Base-by-base conservation (phyloP, 306 rosid species). In the Boehmeria nivea region DNA sequence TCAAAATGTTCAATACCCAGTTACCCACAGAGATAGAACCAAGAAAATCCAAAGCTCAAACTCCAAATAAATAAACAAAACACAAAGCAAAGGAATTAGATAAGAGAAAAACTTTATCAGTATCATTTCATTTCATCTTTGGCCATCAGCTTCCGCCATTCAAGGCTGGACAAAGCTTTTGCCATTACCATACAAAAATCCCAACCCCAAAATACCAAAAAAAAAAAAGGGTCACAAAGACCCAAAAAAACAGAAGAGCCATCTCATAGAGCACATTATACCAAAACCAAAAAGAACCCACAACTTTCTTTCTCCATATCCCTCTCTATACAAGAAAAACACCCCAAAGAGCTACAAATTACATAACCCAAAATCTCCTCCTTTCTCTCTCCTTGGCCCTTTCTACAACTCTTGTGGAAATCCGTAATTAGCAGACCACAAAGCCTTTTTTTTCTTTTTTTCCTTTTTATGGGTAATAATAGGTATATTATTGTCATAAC, bases 181-280 rank as follows among this genome's bases (percentile, higher is more conserved):
- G 12, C 24, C n/a, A n/a, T 37, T 56, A 36, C 61, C 18, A 39
- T 38, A 23, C 11, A 57, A 43, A 26, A 40, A 40, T 40, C n/a
- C 12, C 45, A 40, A 31, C 5, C 6, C 26, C 11, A 14, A 12
- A 8, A 58, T 23, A 42, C 19, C 14, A 46, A 22, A 22, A 63
- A 20, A 23, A 26, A 33, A 48, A 1, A 28, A 25, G 22, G 4
- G 34, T 27, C 25, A 45, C 51, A 4, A 25, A 25, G 6, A 20
- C 20, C 34, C 51, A 20, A 13, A 33, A 27, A 42, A 20, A 13
- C 26, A 27, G 66, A 59, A 52, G 67, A 73, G 86, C 61, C 79
- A 70, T 65, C 74, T 54, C 70, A 55, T 8, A 59, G 77, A 74
- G 84, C 59, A 61, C 67, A 71, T 76, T 9, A 51, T 39, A n/a